A percentile compares a stretch with the other conserved stretches of the same genome.
These are phyloP conservation scores for Lactarius pseudohatsudake DNA, from an alignment of 768 basidiomycete genomes.

Conservation along the genomic window DNA sequence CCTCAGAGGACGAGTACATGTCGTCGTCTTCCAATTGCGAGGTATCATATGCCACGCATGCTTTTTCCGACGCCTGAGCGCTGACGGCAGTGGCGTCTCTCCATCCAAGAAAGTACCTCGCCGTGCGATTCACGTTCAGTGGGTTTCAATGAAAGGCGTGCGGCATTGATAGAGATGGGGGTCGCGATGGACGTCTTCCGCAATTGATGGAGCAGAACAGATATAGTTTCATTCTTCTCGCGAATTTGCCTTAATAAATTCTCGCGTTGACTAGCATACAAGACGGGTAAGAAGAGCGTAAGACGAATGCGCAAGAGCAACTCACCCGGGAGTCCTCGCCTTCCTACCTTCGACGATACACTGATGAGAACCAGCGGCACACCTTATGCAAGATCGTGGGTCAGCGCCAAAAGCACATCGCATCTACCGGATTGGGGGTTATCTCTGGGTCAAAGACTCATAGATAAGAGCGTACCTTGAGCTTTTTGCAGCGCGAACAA, in stretches of 20 bases:
- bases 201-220: constrained; percentile 32
- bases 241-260: constrained; percentile 36
- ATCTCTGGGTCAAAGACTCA: not conserved
- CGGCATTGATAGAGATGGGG: constrained; percentile 35
- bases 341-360: constrained; percentile 37
- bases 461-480: constrained; percentile 29
- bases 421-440: constrained; percentile 3
- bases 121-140: constrained; percentile 33
- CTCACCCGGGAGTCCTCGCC: constrained; percentile 38
- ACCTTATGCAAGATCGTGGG: constrained; percentile 22
- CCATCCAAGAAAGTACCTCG: constrained; percentile 36
- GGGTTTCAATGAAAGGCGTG: constrained; percentile 31
- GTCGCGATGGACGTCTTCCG: constrained; percentile 35
- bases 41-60: constrained; percentile 33
- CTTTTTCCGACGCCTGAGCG: constrained; percentile 28
- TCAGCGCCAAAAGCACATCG: constrained; percentile 27
- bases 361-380: constrained; percentile 33
- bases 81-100: constrained; percentile 32
- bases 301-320: not conserved
- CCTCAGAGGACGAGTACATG: constrained; percentile 31
- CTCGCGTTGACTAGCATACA: constrained; percentile 33
- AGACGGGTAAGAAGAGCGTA: not conserved
- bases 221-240: constrained; percentile 35
- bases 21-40: constrained; percentile 37
- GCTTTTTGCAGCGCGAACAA: constrained; percentile 34